Evolutionary conservation across 805 yeast genomes (phyloP).

Genomic region (Metschnikowia santaceciliae): DNA sequence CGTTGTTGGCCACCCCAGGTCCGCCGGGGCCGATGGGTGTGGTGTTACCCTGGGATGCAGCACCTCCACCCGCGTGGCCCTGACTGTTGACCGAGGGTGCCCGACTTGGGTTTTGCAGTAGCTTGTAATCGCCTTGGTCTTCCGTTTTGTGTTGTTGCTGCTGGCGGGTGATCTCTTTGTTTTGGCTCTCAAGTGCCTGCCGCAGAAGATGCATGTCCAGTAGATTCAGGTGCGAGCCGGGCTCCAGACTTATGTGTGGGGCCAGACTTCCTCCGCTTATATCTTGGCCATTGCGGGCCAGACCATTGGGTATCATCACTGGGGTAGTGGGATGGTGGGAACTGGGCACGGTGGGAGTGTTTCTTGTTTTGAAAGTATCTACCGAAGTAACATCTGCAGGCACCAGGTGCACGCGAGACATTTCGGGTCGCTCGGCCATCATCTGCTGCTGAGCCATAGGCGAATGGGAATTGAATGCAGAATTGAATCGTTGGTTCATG

Average conservation of each 20-base stretch:
- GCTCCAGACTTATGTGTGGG: not conserved
- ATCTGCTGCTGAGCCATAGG: not conserved
- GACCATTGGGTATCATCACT: not conserved
- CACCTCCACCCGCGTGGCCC: not conserved
- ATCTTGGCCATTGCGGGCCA: not conserved
- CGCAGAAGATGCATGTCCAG: slow-evolving; percentile 1
- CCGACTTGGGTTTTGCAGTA: not conserved
- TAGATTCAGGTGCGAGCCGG: not conserved
- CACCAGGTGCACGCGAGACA: slow-evolving; percentile 4
- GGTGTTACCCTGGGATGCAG: not conserved
- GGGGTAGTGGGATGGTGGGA: slow-evolving; percentile 12
- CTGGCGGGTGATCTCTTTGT: slow-evolving; percentile 3
- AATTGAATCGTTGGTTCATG: not conserved
- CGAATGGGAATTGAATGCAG: not conserved
- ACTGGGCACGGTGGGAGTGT: slow-evolving; percentile 2
- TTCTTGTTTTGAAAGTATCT: not conserved
- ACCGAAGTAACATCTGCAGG: not conserved
- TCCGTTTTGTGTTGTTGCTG: slow-evolving; percentile 4
- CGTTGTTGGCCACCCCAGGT: not conserved
- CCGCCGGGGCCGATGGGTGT: not conserved
- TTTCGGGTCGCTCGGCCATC: slow-evolving; percentile 1
- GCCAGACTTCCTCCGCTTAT: not conserved
- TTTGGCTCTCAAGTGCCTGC: slow-evolving; percentile 1
- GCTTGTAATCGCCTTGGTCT: slow-evolving; percentile 2
- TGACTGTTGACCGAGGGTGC: not conserved